phyloP scores from a whole-genome alignment of 805 yeast genomes.

The Lachancea mirantina region DNA sequence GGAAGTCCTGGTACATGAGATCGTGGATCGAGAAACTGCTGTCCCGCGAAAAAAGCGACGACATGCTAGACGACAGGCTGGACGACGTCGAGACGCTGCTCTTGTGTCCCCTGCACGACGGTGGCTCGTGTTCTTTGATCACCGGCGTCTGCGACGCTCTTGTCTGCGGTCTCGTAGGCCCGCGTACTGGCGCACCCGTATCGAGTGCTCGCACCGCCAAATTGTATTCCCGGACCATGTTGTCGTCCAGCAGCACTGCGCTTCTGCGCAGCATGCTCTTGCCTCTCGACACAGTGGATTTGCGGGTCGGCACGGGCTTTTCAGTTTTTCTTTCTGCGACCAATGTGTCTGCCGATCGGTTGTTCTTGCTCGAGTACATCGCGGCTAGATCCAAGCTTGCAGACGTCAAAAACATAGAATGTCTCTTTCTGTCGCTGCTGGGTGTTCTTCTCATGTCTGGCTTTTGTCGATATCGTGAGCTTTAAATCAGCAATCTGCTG shows the following conservation, averaged over 20 bases:
- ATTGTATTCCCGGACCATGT: conserved; percentile 23
- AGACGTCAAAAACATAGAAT: conserved; percentile 19
- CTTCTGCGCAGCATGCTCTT: conserved; percentile 21
- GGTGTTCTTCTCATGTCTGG: conserved; percentile 1
- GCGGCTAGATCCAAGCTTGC: conserved; percentile 4
- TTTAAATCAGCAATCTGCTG: too few species aligned
- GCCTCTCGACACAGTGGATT: conserved; percentile 3
- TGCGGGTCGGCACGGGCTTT: neutral
- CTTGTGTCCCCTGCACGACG: conserved; percentile 3
- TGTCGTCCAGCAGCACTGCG: conserved; percentile 23
- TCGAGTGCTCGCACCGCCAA: conserved; percentile 15
- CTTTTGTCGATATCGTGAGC: too few species aligned
- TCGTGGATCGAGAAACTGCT: conserved; percentile 21
- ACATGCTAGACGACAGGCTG: conserved; percentile 12
- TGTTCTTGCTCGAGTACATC: conserved; percentile 3
- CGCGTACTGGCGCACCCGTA: conserved; percentile 1
- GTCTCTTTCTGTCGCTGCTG: conserved; percentile 17
- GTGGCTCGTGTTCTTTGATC: neutral
- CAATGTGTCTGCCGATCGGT: conserved; percentile 4
- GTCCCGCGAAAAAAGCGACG: conserved; percentile 18
- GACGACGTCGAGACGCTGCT: conserved; percentile 8
- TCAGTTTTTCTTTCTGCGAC: neutral
- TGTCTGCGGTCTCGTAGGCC: neutral
- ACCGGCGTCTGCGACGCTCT: conserved; percentile 1
- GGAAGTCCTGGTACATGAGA: conserved; percentile 20